Evolutionary conservation across 495 filamentous ascomycete species (phyloP).

Genomic region (Penicillium odoratum): DNA sequence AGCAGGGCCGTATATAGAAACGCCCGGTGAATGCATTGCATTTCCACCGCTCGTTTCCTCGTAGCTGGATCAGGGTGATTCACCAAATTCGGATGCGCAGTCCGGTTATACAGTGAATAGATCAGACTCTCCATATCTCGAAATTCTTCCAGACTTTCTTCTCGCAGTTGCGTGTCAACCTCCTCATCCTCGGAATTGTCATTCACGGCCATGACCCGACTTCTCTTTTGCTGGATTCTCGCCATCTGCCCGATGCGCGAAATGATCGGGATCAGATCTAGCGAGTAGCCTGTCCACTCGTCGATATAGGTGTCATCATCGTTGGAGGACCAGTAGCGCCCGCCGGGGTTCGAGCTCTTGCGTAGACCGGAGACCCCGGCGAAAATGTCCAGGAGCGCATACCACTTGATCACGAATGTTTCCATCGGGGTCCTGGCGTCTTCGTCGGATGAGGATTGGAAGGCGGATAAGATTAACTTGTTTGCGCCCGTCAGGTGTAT

Average conservation of each 20-base stretch:
- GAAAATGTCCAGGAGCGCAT: constrained; percentile 10
- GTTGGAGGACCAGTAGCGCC: constrained; percentile 9
- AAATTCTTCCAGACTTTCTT: constrained; percentile 3
- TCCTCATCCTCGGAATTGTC: constrained; percentile 5
- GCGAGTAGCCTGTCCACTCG: constrained; percentile 12
- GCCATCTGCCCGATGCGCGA: constrained; percentile 8
- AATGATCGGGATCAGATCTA: constrained; percentile 11
- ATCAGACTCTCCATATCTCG: constrained; percentile 8
- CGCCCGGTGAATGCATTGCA: constrained; percentile 8
- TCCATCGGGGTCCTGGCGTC: background rate
- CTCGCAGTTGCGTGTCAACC: background rate
- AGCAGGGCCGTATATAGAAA: constrained; percentile 9
- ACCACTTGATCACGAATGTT: constrained; percentile 11
- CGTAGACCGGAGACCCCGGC: constrained; percentile 9
- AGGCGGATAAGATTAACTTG: constrained; percentile 7
- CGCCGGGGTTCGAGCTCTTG: constrained; percentile 6
- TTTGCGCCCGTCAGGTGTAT: constrained; percentile 9
- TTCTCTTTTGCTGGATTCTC: background rate
- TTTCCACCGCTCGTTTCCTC: constrained; percentile 5
- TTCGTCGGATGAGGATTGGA: background rate
- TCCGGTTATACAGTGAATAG: constrained; percentile 10
- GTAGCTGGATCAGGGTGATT: constrained; percentile 1
- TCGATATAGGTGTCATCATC: constrained; percentile 10
- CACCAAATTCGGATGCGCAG: constrained; percentile 4
- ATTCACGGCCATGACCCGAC: background rate